These are phyloP conservation scores for Mycena olivaceomarginata DNA, from an alignment of 768 basidiomycete genomes.

Conservation along the genomic window DNA sequence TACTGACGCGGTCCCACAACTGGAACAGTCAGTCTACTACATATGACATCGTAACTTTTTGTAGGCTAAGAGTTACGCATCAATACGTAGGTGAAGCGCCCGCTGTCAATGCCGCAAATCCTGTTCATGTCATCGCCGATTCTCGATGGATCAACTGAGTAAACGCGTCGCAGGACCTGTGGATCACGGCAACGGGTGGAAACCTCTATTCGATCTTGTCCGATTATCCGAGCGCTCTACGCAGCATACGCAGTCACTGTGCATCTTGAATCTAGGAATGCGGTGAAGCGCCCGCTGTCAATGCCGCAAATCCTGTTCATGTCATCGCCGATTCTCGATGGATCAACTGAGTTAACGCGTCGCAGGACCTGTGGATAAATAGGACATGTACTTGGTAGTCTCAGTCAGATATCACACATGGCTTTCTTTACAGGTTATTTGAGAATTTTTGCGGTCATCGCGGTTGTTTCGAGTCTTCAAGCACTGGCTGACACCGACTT, in stretches of 20 bases:
- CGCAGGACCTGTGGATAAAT: constrained; percentile 11
- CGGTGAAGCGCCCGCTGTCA: constrained; percentile 12
- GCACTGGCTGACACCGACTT: too few species aligned
- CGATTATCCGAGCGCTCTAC: constrained; percentile 18
- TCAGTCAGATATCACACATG: neutral
- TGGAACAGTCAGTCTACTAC: too few species aligned
- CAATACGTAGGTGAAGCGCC: constrained; percentile 7
- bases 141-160: constrained; percentile 14
- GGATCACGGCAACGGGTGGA: too few species aligned
- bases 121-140: constrained; percentile 10
- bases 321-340: constrained; percentile 16
- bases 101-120: constrained; percentile 8
- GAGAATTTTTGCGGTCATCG: too few species aligned
- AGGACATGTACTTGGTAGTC: constrained; percentile 5
- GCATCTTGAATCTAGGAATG: constrained; percentile 3
- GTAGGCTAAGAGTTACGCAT: too few species aligned
- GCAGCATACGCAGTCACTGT: constrained; percentile 6
- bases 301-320: neutral
- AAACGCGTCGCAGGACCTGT: constrained; percentile 1
- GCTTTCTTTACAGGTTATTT: too few species aligned
- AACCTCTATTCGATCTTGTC: constrained; percentile 22
- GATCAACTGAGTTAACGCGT: constrained; percentile 16
- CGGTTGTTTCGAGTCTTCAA: too few species aligned
- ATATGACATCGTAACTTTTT: too few species aligned
- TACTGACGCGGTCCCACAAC: too few species aligned